Conservation (phyloP, 225 moss, liverwort and hornwort species). For the Bryoerythrophyllum caledonicum region DNA sequence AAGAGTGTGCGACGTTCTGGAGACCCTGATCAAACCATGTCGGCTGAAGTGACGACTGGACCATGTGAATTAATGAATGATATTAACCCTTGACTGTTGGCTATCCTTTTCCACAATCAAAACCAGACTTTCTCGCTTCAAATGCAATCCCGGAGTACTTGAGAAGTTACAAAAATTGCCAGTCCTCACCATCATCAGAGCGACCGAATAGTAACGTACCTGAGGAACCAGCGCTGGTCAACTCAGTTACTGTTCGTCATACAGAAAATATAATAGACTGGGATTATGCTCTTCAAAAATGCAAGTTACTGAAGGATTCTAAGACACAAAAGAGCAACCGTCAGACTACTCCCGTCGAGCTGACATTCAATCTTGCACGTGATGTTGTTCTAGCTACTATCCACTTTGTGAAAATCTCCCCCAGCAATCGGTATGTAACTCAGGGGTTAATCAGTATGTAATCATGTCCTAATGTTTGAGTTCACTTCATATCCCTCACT, state of each 20-base stretch:
- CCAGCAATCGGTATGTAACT: constrained; percentile 33
- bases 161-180: neutral
- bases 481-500: constrained; percentile 51
- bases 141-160: constrained; percentile 8
- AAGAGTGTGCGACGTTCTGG: too few relatives aligned
- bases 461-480: constrained; percentile 39
- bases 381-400: constrained; percentile 21
- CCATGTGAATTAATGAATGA: neutral
- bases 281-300: constrained; percentile 36
- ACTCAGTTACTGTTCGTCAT: constrained; percentile 14
- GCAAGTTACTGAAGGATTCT: constrained; percentile 28
- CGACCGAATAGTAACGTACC: constrained; percentile 22
- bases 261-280: constrained; percentile 15
- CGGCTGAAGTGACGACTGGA: neutral
- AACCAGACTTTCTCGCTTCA: constrained; percentile 15
- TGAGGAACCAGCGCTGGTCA: constrained; percentile 28
- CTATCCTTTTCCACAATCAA: neutral
- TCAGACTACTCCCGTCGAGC: constrained; percentile 17
- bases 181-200: neutral
- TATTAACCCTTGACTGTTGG: neutral
- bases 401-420: constrained; percentile 48
- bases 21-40: too few relatives aligned
- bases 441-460: constrained; percentile 56
- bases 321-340: constrained; percentile 43
- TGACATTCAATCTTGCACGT: constrained; percentile 36